Conservation (phyloP, 2,329 filamentous ascomycete genomes). For the Diaporthe caulivora region DNA sequence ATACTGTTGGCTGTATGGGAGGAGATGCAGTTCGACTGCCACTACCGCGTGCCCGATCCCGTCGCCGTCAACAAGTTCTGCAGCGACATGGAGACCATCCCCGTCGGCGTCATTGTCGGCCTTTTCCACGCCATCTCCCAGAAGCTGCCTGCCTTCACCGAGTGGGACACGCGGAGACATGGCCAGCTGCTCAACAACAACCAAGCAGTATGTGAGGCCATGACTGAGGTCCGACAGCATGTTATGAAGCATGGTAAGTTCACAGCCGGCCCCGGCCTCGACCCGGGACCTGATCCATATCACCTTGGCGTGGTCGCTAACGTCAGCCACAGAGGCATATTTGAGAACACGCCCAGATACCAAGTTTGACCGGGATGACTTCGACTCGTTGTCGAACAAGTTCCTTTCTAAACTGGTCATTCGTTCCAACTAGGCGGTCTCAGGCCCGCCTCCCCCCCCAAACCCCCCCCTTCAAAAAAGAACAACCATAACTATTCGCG, state of each 20-base stretch:
- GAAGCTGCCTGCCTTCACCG: conserved; percentile 90
- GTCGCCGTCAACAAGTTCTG: conserved; percentile 93
- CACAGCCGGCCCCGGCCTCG: neutral
- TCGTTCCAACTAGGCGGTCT: conserved; percentile 79
- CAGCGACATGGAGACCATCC: conserved; percentile 94
- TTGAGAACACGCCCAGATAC: conserved; percentile 82
- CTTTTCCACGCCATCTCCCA: conserved; percentile 98
- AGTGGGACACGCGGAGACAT: conserved; percentile 95
- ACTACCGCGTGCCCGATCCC: conserved; percentile 91
- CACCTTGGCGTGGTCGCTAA: conserved; percentile 52
- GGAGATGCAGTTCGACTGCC: conserved; percentile 98
- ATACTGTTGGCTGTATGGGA: conserved; percentile 97
- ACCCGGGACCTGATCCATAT: too few species aligned
- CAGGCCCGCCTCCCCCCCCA: conserved; percentile 31
- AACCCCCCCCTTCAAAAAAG: neutral
- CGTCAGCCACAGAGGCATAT: conserved; percentile 78
- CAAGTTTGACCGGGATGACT: conserved; percentile 91
- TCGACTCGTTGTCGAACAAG: conserved; percentile 96
- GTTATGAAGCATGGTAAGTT: conserved; percentile 92
- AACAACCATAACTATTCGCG: conserved; percentile 37
- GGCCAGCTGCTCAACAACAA: conserved; percentile 93
- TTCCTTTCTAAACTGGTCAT: conserved; percentile 97
- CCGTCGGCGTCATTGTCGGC: conserved; percentile 95
- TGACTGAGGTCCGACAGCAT: conserved; percentile 95
- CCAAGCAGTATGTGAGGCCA: conserved; percentile 89